A percentile compares a stretch with the other conserved stretches of the same genome.
Conservation (phyloP, 352 stramenopile genomes). For the Phytopythium helicoides region DNA sequence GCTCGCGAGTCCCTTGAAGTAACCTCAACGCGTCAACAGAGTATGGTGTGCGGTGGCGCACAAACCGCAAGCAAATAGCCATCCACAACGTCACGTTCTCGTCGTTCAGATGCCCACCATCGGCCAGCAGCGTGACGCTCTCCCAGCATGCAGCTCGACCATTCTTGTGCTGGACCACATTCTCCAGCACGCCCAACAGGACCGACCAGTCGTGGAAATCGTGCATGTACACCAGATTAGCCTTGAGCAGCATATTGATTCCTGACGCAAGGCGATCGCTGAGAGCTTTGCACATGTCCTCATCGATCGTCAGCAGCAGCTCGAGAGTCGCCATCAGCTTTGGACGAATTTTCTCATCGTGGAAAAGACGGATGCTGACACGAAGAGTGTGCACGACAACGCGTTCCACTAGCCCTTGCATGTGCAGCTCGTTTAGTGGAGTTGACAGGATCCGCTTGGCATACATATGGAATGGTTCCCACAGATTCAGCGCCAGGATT, state of each 20-base stretch:
- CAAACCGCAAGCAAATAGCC: constrained; percentile 71
- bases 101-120: constrained; percentile 69
- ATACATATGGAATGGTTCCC: constrained; percentile 81
- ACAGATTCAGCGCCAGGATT: constrained; percentile 68
- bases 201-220: constrained; percentile 80
- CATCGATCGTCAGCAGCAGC: constrained; percentile 72
- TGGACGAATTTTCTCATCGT: constrained; percentile 76
- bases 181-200: constrained; percentile 68
- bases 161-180: constrained; percentile 79
- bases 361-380: constrained; percentile 84
- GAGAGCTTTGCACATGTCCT: constrained; percentile 79
- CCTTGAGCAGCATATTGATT: constrained; percentile 84
- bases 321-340: constrained; percentile 82
- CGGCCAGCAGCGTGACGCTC: constrained; percentile 64
- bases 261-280: constrained; percentile 76
- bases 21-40: constrained; percentile 74
- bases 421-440: constrained; percentile 66
- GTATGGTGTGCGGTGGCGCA: constrained; percentile 75
- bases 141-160: constrained; percentile 73
- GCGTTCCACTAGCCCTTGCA: constrained; percentile 76
- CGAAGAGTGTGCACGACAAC: constrained; percentile 86
- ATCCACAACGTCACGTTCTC: constrained; percentile 85
- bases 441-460: constrained; percentile 74
- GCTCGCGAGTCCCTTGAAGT: constrained; percentile 68
- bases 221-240: constrained; percentile 88